Evolutionary conservation across 805 yeast genomes (phyloP).

Genomic region (Candida montana): DNA sequence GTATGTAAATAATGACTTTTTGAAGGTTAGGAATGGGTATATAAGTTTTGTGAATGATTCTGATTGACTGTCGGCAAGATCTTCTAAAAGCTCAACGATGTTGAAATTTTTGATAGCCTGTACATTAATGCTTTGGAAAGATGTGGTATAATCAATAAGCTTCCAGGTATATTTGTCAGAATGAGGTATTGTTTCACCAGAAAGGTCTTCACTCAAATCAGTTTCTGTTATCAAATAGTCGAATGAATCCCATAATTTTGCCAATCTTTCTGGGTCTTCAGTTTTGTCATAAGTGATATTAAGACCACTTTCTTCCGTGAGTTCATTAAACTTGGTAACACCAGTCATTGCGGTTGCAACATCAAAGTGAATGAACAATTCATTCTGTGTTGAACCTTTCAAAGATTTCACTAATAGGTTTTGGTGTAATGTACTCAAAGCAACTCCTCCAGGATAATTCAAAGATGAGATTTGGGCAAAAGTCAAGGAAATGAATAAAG

Average conservation of each 20-base stretch:
- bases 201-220: constrained; percentile 7
- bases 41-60: constrained; percentile 13
- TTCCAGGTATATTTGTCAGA: constrained; percentile 38
- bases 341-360: constrained; percentile 87
- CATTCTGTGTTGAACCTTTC: constrained; percentile 2
- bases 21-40: constrained; percentile 10
- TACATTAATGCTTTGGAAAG: constrained; percentile 37
- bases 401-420: constrained; percentile 24
- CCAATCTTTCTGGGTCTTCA: constrained; percentile 43
- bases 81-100: constrained; percentile 5
- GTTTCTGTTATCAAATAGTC: constrained; percentile 45
- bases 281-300: constrained; percentile 65
- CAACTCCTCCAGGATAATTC: constrained; percentile 90
- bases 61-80: constrained; percentile 6
- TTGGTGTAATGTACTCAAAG: constrained; percentile 50
- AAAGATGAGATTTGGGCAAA: constrained; percentile 60
- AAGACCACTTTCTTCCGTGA: constrained; percentile 28
- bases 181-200: constrained; percentile 17
- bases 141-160: constrained; percentile 32
- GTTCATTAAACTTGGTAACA: constrained; percentile 66
- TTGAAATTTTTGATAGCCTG: constrained; percentile 11
- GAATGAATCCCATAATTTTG: constrained; percentile 40
- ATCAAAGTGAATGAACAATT: constrained; percentile 61
- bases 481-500: constrained; percentile 38
- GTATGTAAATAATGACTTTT: constrained; percentile 13